Evolutionary conservation across 2,329 filamentous ascomycete species (phyloP).

Genomic region (Cucurbitaria berberidis): DNA sequence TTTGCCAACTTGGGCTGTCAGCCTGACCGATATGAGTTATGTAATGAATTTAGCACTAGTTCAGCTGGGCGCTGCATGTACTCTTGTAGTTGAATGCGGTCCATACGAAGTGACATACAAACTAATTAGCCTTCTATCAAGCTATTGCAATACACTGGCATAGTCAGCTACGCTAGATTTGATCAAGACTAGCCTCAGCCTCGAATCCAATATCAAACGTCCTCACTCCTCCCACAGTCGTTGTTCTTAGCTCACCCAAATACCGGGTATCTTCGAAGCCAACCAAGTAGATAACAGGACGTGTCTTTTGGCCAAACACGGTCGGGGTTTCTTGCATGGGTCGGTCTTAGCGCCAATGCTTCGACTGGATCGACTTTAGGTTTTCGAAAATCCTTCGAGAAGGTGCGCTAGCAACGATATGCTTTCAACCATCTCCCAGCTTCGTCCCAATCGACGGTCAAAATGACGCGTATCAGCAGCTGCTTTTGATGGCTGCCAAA

Average conservation of each 20-base stretch:
- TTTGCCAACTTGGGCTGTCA: neutral
- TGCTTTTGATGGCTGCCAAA: neutral
- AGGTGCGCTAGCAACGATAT: neutral
- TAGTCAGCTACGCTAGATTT: neutral
- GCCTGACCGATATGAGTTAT: neutral
- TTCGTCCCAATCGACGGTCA: neutral
- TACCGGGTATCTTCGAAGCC: neutral
- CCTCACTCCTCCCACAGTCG: too few relatives aligned
- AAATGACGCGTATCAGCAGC: neutral
- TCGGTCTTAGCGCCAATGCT: neutral
- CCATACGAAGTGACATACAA: too few relatives aligned
- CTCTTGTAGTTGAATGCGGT: neutral
- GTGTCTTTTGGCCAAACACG: neutral
- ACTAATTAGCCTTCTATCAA: too few relatives aligned
- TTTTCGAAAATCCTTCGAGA: conserved; percentile 1
- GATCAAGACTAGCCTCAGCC: too few relatives aligned
- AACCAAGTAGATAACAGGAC: neutral
- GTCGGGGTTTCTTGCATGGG: neutral
- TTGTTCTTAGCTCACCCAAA: neutral
- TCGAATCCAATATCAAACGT: too few relatives aligned
- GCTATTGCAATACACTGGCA: too few relatives aligned
- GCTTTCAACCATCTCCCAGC: neutral
- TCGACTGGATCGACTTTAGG: neutral
- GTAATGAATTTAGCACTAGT: neutral
- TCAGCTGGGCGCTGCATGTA: neutral